These are phyloP conservation scores for Apodospora peruviana DNA, from an alignment of 495 filamentous ascomycete genomes.

Conservation along the genomic window DNA sequence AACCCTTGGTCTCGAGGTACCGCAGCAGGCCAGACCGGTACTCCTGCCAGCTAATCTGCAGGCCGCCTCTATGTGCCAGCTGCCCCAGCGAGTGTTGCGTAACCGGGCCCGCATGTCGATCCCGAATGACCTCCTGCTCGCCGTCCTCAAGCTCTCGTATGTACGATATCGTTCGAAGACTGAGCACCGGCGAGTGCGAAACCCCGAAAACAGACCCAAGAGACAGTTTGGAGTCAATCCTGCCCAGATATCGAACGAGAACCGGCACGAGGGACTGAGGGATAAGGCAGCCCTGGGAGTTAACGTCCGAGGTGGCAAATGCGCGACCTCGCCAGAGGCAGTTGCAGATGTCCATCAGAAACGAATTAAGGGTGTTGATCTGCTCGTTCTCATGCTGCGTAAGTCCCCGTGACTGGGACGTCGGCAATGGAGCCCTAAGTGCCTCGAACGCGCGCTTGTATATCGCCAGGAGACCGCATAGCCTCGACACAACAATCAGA, in stretches of 20 bases:
- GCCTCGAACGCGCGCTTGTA: conserved; percentile 75
- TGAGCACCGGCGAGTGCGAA: conserved; percentile 60
- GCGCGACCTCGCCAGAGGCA: conserved; percentile 76
- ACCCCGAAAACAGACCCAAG: conserved; percentile 62
- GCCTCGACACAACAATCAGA: conserved; percentile 59
- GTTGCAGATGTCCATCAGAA: conserved; percentile 87
- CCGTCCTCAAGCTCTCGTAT: conserved; percentile 63
- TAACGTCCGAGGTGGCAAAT: conserved; percentile 60
- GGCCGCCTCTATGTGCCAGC: conserved; percentile 63
- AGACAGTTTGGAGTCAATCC: conserved; percentile 34
- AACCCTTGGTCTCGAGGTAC: conserved; percentile 61
- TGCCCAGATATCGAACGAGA: conserved; percentile 41
- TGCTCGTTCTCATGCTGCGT: conserved; percentile 44
- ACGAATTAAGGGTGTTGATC: conserved; percentile 74
- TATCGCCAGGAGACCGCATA: conserved; percentile 58
- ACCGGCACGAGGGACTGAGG: conserved; percentile 38
- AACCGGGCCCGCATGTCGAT: conserved; percentile 69
- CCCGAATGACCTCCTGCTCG: conserved; percentile 33
- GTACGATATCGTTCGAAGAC: conserved; percentile 59
- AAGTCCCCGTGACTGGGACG: conserved; percentile 14
- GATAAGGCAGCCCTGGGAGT: conserved; percentile 69
- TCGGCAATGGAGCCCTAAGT: conserved; percentile 35
- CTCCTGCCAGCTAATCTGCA: conserved; percentile 64
- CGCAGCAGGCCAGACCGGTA: conserved; percentile 70
- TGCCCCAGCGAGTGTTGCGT: conserved; percentile 58